phyloP scores from a whole-genome alignment of 2,329 filamentous ascomycete genomes.

The Penicillium griseofulvum region DNA sequence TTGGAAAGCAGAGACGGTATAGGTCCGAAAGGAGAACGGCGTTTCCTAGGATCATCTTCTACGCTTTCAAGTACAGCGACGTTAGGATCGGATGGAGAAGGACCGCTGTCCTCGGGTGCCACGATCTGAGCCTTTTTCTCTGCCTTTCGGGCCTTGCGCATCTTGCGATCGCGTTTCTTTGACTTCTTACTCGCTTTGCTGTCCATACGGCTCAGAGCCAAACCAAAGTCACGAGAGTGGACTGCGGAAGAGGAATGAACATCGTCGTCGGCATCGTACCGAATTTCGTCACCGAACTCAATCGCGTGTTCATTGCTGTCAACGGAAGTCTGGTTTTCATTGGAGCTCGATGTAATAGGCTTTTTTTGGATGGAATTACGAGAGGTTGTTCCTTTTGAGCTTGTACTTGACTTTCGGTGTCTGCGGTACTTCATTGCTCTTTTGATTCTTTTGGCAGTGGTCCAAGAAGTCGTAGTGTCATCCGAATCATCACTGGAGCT shows the following conservation, averaged over 20 bases:
- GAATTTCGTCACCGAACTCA: conserved; percentile 28
- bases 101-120: not conserved
- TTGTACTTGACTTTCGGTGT: conserved; percentile 73
- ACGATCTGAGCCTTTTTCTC: conserved; percentile 13
- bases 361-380: conserved; percentile 25
- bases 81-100: conserved; percentile 12
- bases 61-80: conserved; percentile 11
- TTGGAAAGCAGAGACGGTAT: conserved; percentile 35
- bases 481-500: conserved; percentile 66
- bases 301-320: conserved; percentile 24
- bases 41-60: conserved; percentile 18
- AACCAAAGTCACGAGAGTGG: conserved; percentile 32
- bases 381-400: conserved; percentile 54
- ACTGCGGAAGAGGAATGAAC: conserved; percentile 19
- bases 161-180: conserved; percentile 25
- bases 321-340: conserved; percentile 22
- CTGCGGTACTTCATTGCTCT: conserved; percentile 68
- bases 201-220: conserved; percentile 11
- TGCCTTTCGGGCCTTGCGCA: conserved; percentile 17
- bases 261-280: conserved; percentile 31
- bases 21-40: conserved; percentile 31
- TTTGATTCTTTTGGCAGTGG: conserved; percentile 72
- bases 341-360: conserved; percentile 15
- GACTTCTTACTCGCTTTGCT: conserved; percentile 16
- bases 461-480: conserved; percentile 64